Evolutionary conservation across 2,329 filamentous ascomycete species (phyloP).

Genomic region (Sclerotinia subarctica): DNA sequence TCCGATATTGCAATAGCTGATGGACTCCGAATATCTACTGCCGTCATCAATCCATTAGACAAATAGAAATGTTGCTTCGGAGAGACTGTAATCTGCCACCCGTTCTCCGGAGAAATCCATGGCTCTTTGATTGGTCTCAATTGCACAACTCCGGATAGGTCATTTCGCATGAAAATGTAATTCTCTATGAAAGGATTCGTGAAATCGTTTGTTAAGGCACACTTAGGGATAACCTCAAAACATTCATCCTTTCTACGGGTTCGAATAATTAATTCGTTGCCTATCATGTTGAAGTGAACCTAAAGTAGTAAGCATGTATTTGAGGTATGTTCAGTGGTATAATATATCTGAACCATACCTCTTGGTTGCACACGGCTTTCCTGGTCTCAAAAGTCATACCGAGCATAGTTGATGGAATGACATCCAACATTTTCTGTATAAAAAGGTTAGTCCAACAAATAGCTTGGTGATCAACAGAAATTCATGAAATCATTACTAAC

Average conservation of each 20-base stretch:
- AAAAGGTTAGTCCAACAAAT: conserved; percentile 17
- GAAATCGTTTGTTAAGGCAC: conserved; percentile 22
- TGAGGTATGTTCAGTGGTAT: background rate
- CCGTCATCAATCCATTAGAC: conserved; percentile 21
- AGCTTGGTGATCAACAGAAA: background rate
- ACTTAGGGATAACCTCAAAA: conserved; percentile 25
- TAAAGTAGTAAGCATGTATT: conserved; percentile 1
- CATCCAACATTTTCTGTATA: conserved; percentile 22
- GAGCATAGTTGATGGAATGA: conserved; percentile 37
- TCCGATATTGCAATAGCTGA: conserved; percentile 39
- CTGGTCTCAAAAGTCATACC: conserved; percentile 41
- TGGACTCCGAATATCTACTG: conserved; percentile 41
- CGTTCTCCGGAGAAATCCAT: conserved; percentile 34
- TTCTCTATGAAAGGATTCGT: conserved; percentile 21
- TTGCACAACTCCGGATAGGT: conserved; percentile 22
- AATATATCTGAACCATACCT: conserved; percentile 27
- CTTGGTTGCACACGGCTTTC: conserved; percentile 31
- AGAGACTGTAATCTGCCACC: conserved; percentile 33
- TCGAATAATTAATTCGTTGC: conserved; percentile 37
- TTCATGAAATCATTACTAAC: conserved; percentile 8
- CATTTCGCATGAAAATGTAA: conserved; percentile 26
- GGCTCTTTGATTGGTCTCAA: conserved; percentile 29
- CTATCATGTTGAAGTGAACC: conserved; percentile 39
- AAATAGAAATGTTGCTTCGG: conserved; percentile 22
- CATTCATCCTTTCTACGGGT: conserved; percentile 10